Percentiles rank a stretch among this genome's conserved stretches.
Conservation (phyloP, 805 yeast species). For the Candida sonorensis region DNA sequence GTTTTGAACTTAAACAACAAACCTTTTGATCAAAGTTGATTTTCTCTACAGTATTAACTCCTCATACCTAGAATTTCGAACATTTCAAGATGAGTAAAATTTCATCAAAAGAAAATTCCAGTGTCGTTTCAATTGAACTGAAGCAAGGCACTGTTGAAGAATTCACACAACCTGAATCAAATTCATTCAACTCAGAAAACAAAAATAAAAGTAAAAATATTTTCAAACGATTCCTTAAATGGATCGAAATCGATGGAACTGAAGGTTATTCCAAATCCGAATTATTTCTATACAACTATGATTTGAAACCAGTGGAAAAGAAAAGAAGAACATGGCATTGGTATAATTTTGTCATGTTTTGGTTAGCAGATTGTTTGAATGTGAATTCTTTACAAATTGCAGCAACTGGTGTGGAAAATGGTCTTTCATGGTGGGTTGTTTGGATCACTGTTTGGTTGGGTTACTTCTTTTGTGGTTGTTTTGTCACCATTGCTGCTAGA, state of each 20-base stretch:
- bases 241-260: conserved; percentile 24
- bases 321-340: conserved; percentile 79
- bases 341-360: conserved; percentile 72
- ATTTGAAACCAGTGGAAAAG: conserved; percentile 71
- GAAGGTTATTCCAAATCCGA: conserved; percentile 43
- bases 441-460: conserved; percentile 91
- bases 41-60: too few relatives aligned
- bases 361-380: conserved; percentile 89
- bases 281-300: conserved; percentile 65
- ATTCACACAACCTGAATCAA: too few relatives aligned
- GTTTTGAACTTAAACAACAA: too few relatives aligned
- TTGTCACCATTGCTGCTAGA: conserved; percentile 66
- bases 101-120: too few relatives aligned
- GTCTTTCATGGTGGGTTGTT: conserved; percentile 85
- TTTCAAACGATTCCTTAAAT: conserved; percentile 6
- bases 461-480: conserved; percentile 59
- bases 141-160: too few relatives aligned
- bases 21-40: too few relatives aligned
- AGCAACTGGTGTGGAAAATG: conserved; percentile 71
- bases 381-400: conserved; percentile 91
- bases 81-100: too few relatives aligned
- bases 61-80: too few relatives aligned
- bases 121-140: too few relatives aligned
- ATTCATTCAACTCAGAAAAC: background rate
- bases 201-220: background rate